Evolutionary conservation across 139 green algal species (phyloP).

Genomic region (Coelastrella sp.): DNA sequence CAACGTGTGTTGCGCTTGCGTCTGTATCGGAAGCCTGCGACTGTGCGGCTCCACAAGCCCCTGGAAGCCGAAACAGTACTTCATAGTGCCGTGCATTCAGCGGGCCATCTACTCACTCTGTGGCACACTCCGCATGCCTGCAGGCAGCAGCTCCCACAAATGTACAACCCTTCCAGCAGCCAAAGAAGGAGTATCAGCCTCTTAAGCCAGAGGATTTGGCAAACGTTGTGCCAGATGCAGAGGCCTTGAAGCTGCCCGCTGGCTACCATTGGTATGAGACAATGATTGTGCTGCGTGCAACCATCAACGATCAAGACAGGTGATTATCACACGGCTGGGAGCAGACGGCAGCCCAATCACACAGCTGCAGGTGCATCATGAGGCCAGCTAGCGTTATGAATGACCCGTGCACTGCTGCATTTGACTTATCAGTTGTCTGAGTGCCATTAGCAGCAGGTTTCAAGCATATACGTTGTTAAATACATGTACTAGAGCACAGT

Average conservation of each 20-base stretch:
- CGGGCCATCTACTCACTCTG: background rate
- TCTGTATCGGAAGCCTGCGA: too few species aligned
- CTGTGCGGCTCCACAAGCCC: background rate
- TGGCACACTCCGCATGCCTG: background rate
- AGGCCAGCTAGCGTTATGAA: background rate
- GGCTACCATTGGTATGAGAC: constrained; percentile 87
- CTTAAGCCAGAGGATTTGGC: constrained; percentile 35
- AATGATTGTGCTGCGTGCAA: constrained; percentile 87
- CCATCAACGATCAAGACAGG: constrained; percentile 84
- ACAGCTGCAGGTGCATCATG: background rate
- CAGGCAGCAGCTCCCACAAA: background rate
- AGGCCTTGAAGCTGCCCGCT: constrained; percentile 53
- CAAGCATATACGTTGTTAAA: too few species aligned
- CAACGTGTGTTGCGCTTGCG: too few species aligned
- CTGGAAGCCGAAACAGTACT: background rate
- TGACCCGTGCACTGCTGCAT: background rate
- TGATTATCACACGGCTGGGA: constrained; percentile 8
- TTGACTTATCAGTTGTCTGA: background rate
- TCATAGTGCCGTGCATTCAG: background rate
- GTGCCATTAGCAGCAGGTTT: background rate
- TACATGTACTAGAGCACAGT: too few species aligned
- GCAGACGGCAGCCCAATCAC: background rate
- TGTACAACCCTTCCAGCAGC: background rate
- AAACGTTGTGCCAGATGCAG: constrained; percentile 18
- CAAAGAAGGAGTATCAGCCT: constrained; percentile 9